Base-by-base conservation (phyloP, 176 grass and related monocot species). In the Bolboschoenus planiculmis region DNA sequence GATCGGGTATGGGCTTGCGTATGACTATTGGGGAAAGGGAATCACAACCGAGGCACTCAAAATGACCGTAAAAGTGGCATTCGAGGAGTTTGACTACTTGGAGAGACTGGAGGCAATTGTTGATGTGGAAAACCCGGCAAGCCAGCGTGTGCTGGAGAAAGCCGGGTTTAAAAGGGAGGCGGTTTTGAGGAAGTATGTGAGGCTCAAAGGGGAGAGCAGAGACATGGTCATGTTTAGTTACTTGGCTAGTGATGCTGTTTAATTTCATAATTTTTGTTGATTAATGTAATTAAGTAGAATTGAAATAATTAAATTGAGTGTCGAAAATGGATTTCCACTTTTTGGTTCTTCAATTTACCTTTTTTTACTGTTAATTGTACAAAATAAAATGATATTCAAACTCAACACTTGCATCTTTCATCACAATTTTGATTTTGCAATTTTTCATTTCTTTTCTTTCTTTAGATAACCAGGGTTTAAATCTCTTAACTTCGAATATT, bases 91-190 rank as follows among this genome's bases (percentile, higher is more conserved):
- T 78, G 66, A 61, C 67, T 20, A 81, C 55, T 83, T 93, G 89
- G 43, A 44, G 78, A 84, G 89, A 27, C 86, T 97, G n/a, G 91
- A 93, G 65, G 94, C 94, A 1, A 51, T 97, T 7, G 91, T 89
- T 1, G 91, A 97, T 56, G 82, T 91, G 14, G 91, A 86, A 43
- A 97, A 92, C 62, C 84, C 73, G 74, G 89, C 94, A 73, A 93
- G 91, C 79, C 94, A 94, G 79, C 86, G 94, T 30, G 91, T 90
- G 86, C 91, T 92, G 78, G 91, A 97, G 88, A 94, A 97, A 87
- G 92, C 94, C 37, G 94, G 90, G 5, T 97, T 97, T 73, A 42
- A 30, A 14, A 75, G 86, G 48, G 91, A 94, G 34, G 90, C 87
- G 24, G 29, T 83, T 50, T 80, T 94, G 5, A 60, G 94, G 20